Evolutionary conservation across 345 rosid genomes (phyloP), one percentile per base, ranked within the genome.

Genomic region (Eucalyptus urophylla): DNA sequence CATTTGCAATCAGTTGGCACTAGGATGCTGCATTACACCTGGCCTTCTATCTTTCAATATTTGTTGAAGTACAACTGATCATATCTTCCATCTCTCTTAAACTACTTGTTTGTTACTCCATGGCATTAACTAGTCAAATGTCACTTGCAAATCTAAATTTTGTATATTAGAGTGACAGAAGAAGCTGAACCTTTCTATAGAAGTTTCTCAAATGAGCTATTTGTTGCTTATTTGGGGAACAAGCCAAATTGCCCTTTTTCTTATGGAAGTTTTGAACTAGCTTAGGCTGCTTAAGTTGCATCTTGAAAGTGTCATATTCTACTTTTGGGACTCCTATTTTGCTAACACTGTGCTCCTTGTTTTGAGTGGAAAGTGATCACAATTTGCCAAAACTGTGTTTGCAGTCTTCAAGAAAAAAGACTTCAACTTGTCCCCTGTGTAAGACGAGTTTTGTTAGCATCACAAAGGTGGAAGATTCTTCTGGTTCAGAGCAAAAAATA

Each of bases 341-440:
- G 86, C 53, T 17, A 29, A 86, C 25, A 7, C 31, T 27, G 56
- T 54, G 3, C 58, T 86, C 49, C 47, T 88, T 27, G 44, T 58
- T 40, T 47, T 53, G 58, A 56, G 49, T 62, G 50, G 80, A 62
- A 45, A 86, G 69, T 60, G 62, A 29, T 90, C 88, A 83, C 58
- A 45, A 72, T 50, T 69, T 76, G 58, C 25, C 4, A 14, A 67
- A 72, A 86, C 51, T 2, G 51, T 49, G 51, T 49, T 49, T 49
- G 51, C 76, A 98, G 99, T 94, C 90, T 90, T 92, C 97, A 67
- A 91, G 92, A 54, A 91, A 95, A 91, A 96, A 93, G 91, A 86
- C 80, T 62, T 93, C 97, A 67, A 93, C 95, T 53, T 98, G 99
- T 92, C 99, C 99, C 51, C 88, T 97, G 90, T 98, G 99, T 94